Percentiles rank a stretch among this genome's conserved stretches.
phyloP scores from a whole-genome alignment of 305 asterid species.

The Euphrasia arctica region DNA sequence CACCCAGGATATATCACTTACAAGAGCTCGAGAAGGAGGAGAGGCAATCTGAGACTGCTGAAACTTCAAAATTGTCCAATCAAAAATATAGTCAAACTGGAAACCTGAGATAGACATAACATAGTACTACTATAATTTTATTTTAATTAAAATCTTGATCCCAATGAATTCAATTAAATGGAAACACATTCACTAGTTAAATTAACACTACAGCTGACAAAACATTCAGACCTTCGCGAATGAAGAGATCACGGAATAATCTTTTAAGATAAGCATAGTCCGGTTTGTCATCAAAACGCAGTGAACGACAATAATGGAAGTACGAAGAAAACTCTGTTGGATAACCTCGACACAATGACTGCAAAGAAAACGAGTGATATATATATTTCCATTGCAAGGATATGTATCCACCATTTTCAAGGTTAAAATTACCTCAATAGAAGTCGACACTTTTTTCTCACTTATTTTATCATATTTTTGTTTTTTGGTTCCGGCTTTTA shows the following conservation, averaged over 20 bases:
- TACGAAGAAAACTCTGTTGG: slow-evolving; percentile 95
- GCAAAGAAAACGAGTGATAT: slow-evolving; percentile 24
- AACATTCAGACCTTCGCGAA: slow-evolving; percentile 75
- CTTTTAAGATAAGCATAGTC: slow-evolving; percentile 96
- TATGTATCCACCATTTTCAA: slow-evolving; percentile 20
- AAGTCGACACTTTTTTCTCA: slow-evolving; percentile 89
- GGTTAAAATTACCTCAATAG: slow-evolving; percentile 69
- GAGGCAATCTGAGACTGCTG: slow-evolving; percentile 94
- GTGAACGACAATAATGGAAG: slow-evolving; percentile 94
- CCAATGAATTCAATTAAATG: not conserved
- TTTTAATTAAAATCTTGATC: not conserved
- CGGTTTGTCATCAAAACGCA: slow-evolving; percentile 91
- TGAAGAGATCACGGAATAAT: slow-evolving; percentile 93
- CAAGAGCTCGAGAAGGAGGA: slow-evolving; percentile 76
- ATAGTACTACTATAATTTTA: not conserved
- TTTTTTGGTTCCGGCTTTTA: slow-evolving; percentile 93
- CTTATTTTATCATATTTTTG: slow-evolving; percentile 93
- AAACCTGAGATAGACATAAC: slow-evolving; percentile 54
- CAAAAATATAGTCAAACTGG: slow-evolving; percentile 94
- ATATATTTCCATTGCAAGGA: slow-evolving; percentile 19
- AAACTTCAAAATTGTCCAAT: slow-evolving; percentile 96
- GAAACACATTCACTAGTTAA: slow-evolving; percentile 1
- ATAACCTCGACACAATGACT: slow-evolving; percentile 86
- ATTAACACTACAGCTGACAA: slow-evolving; percentile 7
- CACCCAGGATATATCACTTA: slow-evolving; percentile 37